phyloP scores from a whole-genome alignment of 352 stramenopile genomes.

The Thraustochytrium sp. region DNA sequence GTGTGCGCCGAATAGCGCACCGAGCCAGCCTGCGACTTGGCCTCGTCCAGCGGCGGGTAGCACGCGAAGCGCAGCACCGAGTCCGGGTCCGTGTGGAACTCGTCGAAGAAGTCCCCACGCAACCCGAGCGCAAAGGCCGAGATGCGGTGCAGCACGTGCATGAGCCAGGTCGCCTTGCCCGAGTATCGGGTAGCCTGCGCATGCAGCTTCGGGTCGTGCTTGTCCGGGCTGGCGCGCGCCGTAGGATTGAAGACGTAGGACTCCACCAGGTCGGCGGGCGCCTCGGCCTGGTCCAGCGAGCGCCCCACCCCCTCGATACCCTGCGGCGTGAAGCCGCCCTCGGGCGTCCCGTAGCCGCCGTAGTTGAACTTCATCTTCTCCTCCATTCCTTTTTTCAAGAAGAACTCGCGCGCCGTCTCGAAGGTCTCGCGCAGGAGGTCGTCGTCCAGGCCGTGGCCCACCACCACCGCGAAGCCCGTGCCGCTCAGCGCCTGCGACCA shows the following conservation, averaged over 20 bases:
- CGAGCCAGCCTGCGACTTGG: not conserved
- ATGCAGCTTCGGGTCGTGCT: not conserved
- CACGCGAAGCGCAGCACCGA: not conserved
- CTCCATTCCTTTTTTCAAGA: not conserved
- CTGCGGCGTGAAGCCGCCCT: constrained; percentile 19
- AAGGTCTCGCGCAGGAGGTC: not conserved
- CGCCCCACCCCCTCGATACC: constrained; percentile 7
- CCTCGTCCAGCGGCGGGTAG: constrained; percentile 12
- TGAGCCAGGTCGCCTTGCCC: not conserved
- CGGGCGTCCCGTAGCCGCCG: not conserved
- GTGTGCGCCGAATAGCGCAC: constrained; percentile 14
- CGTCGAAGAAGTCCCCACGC: not conserved
- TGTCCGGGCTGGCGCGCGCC: not conserved
- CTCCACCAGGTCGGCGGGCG: constrained; percentile 14
- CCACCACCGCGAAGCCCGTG: constrained; percentile 13
- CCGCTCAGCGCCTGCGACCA: not conserved
- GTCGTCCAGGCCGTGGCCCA: not conserved
- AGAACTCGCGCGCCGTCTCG: not conserved
- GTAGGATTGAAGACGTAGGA: constrained; percentile 5
- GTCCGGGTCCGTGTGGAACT: not conserved
- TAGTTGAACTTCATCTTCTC: constrained; percentile 23
- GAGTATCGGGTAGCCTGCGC: not conserved
- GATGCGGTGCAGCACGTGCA: constrained; percentile 31
- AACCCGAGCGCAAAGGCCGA: constrained; percentile 19
- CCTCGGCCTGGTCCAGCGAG: not conserved